These are phyloP conservation scores for Acacia crassicarpa DNA, from an alignment of 306 rosid genomes.

Conservation along the genomic window DNA sequence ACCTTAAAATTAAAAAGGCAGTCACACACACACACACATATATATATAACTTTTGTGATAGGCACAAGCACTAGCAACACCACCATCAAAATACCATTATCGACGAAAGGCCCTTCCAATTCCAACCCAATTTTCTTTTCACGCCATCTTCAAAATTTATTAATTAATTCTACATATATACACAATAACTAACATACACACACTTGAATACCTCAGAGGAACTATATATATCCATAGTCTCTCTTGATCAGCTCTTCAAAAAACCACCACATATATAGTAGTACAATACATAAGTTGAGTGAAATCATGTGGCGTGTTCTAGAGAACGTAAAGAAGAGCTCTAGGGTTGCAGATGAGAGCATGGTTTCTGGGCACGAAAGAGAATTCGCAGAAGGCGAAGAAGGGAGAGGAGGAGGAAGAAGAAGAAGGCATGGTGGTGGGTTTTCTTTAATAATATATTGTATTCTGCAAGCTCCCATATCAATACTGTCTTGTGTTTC, in stretches of 20 bases:
- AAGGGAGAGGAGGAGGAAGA: conserved; percentile 20
- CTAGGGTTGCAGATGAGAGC: conserved; percentile 88
- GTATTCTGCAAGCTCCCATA: conserved; percentile 63
- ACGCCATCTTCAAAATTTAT: not conserved
- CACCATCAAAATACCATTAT: conserved; percentile 53
- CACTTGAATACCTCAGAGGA: not conserved
- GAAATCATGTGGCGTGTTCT: conserved; percentile 42
- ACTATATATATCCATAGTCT: not conserved
- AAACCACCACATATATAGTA: not conserved
- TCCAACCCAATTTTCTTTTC: conserved; percentile 30
- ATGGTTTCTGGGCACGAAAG: conserved; percentile 41
- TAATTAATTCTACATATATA: not conserved
- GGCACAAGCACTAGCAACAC: conserved; percentile 64
- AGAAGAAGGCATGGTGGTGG: conserved; percentile 44
- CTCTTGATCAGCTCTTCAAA: not conserved
- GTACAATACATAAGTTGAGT: not conserved
- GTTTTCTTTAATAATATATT: conserved; percentile 43
- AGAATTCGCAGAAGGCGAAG: not conserved
- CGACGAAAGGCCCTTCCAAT: conserved; percentile 37
- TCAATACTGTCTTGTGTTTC: conserved; percentile 76
- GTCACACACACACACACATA: not conserved
- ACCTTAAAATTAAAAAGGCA: conserved; percentile 33
- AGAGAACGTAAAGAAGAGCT: conserved; percentile 58
- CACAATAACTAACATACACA: not conserved
- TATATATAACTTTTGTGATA: conserved; percentile 48